Evolutionary conservation across 2,329 filamentous ascomycete genomes (phyloP).

Genomic region (Phaeosphaeriaceae sp.): DNA sequence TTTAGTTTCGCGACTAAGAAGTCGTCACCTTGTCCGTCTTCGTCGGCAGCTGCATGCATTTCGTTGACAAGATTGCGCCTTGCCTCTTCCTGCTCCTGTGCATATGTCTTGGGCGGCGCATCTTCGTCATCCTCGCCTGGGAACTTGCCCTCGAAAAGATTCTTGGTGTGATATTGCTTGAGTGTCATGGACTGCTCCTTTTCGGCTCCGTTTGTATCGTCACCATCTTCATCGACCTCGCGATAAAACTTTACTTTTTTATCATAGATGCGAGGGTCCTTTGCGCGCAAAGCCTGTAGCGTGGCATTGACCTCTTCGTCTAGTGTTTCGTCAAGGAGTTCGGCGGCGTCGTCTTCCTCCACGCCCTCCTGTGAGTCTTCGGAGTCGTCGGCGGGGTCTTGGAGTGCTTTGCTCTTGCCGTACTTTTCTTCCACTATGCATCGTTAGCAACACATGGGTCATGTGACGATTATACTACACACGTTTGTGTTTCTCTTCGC

Average conservation of each 20-base stretch:
- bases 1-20: conserved; percentile 77
- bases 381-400: conserved; percentile 58
- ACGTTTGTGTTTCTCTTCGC: conserved; percentile 81
- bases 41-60: conserved; percentile 70
- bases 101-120: conserved; percentile 71
- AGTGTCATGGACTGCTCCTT: conserved; percentile 86
- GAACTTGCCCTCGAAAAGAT: conserved; percentile 75
- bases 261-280: conserved; percentile 92
- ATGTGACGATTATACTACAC: conserved; percentile 35
- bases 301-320: conserved; percentile 89
- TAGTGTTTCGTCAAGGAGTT: conserved; percentile 82
- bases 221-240: conserved; percentile 62
- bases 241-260: conserved; percentile 78
- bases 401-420: conserved; percentile 55
- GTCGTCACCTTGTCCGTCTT: conserved; percentile 65
- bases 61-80: conserved; percentile 79
- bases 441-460: conserved; percentile 25
- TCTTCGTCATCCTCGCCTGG: conserved; percentile 64
- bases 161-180: conserved; percentile 89
- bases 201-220: conserved; percentile 53
- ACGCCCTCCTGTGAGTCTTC: conserved; percentile 63
- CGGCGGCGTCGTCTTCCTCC: conserved; percentile 88
- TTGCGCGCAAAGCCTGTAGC: conserved; percentile 83
- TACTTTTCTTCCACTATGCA: conserved; percentile 85
- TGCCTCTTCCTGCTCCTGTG: conserved; percentile 84